phyloP scores from a whole-genome alignment of 2,329 filamentous ascomycete genomes.

The Pleurostoma richardsiae region DNA sequence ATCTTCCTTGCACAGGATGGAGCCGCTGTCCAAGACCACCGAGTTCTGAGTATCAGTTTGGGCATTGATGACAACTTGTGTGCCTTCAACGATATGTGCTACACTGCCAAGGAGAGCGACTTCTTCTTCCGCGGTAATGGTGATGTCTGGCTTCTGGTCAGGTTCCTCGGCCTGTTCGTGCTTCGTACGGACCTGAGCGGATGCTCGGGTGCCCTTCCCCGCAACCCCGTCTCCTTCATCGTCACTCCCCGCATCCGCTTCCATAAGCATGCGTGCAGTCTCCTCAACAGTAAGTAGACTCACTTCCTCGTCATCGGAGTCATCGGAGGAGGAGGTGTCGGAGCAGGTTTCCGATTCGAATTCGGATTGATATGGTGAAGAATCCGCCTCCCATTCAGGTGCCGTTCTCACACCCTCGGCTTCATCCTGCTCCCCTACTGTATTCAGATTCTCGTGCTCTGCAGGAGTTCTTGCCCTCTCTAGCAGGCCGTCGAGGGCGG shows the following conservation, averaged over 20 bases:
- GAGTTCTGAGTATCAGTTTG: slow-evolving; percentile 69
- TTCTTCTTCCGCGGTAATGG: slow-evolving; percentile 70
- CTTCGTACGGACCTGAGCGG: slow-evolving; percentile 64
- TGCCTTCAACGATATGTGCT: slow-evolving; percentile 72
- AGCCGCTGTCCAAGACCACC: slow-evolving; percentile 78
- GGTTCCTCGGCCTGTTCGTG: slow-evolving; percentile 69
- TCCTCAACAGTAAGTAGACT: slow-evolving; percentile 71
- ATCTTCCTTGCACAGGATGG: slow-evolving; percentile 74
- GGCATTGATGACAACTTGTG: slow-evolving; percentile 68
- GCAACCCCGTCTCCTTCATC: slow-evolving; percentile 58
- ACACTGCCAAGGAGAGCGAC: slow-evolving; percentile 72
- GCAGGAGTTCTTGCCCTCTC: not conserved
- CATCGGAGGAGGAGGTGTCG: slow-evolving; percentile 49
- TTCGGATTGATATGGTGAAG: slow-evolving; percentile 69
- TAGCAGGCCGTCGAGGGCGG: slow-evolving; percentile 13
- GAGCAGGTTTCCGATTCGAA: slow-evolving; percentile 55
- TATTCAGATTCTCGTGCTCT: not conserved
- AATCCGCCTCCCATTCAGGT: slow-evolving; percentile 82
- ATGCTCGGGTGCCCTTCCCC: slow-evolving; percentile 31
- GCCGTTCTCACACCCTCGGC: slow-evolving; percentile 24
- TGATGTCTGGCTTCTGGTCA: slow-evolving; percentile 70
- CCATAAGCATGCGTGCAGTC: slow-evolving; percentile 80
- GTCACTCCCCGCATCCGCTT: slow-evolving; percentile 72
- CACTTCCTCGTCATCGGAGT: slow-evolving; percentile 59
- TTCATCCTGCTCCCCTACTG: not conserved